Base-by-base conservation (phyloP, 768 basidiomycete species). In the Pisolithus albus region DNA sequence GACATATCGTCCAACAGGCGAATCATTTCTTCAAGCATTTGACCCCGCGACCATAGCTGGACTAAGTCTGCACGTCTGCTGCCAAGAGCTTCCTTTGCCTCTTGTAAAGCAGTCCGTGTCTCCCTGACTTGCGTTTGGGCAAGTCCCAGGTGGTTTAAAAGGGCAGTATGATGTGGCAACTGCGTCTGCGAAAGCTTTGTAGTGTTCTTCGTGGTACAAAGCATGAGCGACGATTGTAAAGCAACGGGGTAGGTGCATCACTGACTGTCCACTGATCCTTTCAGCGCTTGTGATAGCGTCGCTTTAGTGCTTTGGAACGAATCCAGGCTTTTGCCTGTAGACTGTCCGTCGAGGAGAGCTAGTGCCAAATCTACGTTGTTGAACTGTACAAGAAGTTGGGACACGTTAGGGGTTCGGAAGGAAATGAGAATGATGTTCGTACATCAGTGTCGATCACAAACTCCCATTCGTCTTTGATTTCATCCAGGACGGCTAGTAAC, bases 21-120 rank as follows among this genome's bases (percentile, higher is more conserved):
- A 61, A 94, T 78, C 92, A 98, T 98, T 67, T 98, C 96, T 61
- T 95, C 88, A 18, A 98, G 70, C n/a, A 81, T 86, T 61, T 94
- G 88, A 49, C 89, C 87, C 60, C 94, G 77, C 32, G 85, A 78
- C 86, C 92, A 93, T 24, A 98, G 74, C 61, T 90, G 92, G 43
- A 84, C 91, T 28, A 95, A 82, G 63, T 94, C 96, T 4, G 89
- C 84, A 43, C 92, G 81, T 65, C 90, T 92, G 58, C 74, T 84
- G 16, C 88, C 86, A 13, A 92, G 70, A 0, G 80, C 75, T 50
- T 92, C 90, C 59, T 88, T 92, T 1, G 86, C 78, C 63, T 92
- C 91, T 43, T 82, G 77, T 21, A 99, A 72, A 16, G 81, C 70
- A 8, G 78, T 71, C 40, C 90, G 83, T 13, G 92, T 80, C 36